These are phyloP conservation scores for Malus hybrid DNA, from an alignment of 331 rosid species.

Conservation along the genomic window DNA sequence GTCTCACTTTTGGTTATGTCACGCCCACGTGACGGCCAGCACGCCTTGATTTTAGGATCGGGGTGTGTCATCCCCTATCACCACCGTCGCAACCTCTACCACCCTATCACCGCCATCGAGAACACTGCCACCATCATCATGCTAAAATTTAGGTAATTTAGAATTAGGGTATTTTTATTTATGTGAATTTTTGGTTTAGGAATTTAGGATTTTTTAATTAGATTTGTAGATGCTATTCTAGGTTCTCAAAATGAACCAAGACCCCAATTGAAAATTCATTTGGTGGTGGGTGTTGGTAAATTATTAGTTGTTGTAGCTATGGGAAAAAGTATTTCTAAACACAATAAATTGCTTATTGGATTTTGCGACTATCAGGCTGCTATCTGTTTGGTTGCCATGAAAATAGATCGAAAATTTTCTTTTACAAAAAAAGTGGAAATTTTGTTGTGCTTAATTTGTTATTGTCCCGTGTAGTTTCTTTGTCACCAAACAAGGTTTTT, in stretches of 20 bases:
- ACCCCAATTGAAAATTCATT: background rate
- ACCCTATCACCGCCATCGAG: background rate
- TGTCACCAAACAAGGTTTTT: background rate
- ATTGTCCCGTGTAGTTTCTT: background rate
- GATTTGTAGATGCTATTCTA: too few species aligned
- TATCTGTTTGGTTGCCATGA: background rate
- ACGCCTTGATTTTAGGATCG: too few species aligned
- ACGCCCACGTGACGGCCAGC: too few species aligned
- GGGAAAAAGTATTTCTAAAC: background rate
- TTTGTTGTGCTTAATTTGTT: background rate
- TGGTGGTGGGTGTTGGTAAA: background rate
- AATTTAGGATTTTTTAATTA: too few species aligned
- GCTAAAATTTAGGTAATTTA: background rate
- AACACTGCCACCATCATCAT: background rate
- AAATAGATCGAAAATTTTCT: background rate
- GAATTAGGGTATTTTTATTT: background rate
- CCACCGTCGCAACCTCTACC: too few species aligned
- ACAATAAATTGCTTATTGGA: background rate
- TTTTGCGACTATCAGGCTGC: background rate
- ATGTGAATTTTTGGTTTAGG: background rate
- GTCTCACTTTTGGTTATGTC: too few species aligned
- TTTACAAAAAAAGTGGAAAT: background rate
- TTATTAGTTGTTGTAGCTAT: background rate
- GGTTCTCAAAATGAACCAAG: background rate
- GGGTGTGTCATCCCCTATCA: too few species aligned